Conservation (phyloP, 352 stramenopile species). For the Pelagophyceae sp. region DNA sequence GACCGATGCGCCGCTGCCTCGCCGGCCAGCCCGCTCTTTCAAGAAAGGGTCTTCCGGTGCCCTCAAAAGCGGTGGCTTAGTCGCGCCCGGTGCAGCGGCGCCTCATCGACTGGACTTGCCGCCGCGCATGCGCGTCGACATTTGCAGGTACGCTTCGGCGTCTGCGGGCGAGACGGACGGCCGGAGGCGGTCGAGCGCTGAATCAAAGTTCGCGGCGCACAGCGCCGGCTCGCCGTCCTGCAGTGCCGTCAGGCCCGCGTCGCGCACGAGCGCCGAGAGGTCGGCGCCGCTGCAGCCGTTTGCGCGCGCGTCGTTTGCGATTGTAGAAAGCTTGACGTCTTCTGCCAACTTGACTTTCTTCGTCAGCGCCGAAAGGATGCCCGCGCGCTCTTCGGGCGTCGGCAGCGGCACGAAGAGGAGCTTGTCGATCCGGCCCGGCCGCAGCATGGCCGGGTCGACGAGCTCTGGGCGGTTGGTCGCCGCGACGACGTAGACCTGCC, state of each 20-base stretch:
- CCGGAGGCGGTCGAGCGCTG: slow-evolving; percentile 7
- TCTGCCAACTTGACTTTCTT: slow-evolving; percentile 52
- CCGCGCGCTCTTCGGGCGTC: too few species aligned
- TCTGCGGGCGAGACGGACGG: slow-evolving; percentile 19
- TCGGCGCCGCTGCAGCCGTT: slow-evolving; percentile 92
- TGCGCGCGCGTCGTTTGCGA: slow-evolving; percentile 72
- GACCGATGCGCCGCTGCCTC: too few species aligned
- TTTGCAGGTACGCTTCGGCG: slow-evolving; percentile 9
- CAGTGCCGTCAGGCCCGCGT: slow-evolving; percentile 88
- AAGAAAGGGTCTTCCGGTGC: too few species aligned
- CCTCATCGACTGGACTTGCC: too few species aligned
- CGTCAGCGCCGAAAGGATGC: slow-evolving; percentile 74
- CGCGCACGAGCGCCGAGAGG: slow-evolving; percentile 86
- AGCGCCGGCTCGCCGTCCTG: slow-evolving; percentile 40
- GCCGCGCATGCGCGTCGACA: not conserved
- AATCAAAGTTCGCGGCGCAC: slow-evolving; percentile 16
- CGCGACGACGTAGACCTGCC: slow-evolving; percentile 86
- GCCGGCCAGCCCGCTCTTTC: too few species aligned
- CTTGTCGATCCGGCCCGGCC: slow-evolving; percentile 94
- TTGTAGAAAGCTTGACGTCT: slow-evolving; percentile 74
- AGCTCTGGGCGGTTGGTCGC: slow-evolving; percentile 85
- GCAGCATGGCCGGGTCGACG: slow-evolving; percentile 97
- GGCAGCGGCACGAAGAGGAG: slow-evolving; percentile 95
- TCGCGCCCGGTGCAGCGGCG: too few species aligned
- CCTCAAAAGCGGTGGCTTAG: too few species aligned